Conservation (phyloP, 345 rosid genomes). For the Streptanthus diversifolius region DNA sequence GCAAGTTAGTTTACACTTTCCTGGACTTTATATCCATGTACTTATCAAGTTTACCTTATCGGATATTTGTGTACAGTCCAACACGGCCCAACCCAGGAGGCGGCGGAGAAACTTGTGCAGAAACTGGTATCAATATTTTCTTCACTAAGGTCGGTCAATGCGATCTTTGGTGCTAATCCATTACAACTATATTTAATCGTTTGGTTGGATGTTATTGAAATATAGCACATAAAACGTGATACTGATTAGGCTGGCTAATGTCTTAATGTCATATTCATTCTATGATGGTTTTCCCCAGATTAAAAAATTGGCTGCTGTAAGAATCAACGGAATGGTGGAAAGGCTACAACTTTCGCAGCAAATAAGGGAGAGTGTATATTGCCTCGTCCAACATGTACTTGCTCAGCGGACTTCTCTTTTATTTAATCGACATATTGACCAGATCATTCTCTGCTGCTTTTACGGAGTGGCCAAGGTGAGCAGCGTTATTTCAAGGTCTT, state of each 20-base stretch:
- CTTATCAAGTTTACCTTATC: conserved; percentile 13
- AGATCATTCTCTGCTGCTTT: conserved; percentile 83
- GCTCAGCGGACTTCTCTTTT: conserved; percentile 58
- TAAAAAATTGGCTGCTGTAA: conserved; percentile 76
- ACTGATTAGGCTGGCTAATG: conserved; percentile 1
- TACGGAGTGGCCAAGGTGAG: conserved; percentile 82
- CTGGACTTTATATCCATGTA: not conserved
- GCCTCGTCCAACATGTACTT: conserved; percentile 70
- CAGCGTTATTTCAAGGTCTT: conserved; percentile 10
- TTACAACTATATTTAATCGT: not conserved
- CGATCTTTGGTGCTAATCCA: not conserved
- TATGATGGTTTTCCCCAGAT: conserved; percentile 43
- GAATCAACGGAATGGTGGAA: conserved; percentile 82
- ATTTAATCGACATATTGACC: conserved; percentile 81
- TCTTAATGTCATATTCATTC: not conserved
- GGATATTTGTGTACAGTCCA: conserved; percentile 51
- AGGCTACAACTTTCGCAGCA: conserved; percentile 73
- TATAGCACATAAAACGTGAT: not conserved
- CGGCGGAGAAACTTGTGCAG: conserved; percentile 98
- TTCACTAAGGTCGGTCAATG: conserved; percentile 64
- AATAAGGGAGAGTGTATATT: conserved; percentile 65
- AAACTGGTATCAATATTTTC: conserved; percentile 84
- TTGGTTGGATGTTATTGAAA: not conserved
- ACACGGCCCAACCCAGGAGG: conserved; percentile 92
- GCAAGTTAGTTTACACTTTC: not conserved